These are phyloP conservation scores for Sporopachydermia quercuum DNA, from an alignment of 805 yeast species.

Conservation along the genomic window DNA sequence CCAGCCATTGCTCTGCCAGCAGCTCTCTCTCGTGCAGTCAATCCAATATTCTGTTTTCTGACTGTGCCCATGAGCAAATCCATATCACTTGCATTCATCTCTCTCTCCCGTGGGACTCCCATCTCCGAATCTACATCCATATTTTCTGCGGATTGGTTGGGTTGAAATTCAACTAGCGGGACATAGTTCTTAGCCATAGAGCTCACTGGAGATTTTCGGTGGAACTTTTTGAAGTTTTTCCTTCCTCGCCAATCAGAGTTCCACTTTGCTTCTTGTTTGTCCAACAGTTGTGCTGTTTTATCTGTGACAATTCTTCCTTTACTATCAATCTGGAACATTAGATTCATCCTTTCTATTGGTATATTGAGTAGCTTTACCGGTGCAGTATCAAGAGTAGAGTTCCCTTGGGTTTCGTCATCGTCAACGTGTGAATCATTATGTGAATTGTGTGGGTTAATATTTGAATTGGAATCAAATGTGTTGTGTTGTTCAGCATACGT, in stretches of 20 bases:
- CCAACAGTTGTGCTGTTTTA: neutral
- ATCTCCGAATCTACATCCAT: neutral
- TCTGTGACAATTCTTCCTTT: neutral
- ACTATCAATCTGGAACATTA: neutral
- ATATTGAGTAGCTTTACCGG: no score
- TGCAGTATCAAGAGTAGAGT: no score
- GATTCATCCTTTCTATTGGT: neutral
- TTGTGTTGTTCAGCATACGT: no score
- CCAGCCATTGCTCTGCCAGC: neutral
- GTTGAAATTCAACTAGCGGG: neutral
- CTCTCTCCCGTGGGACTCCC: neutral
- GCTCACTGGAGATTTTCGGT: neutral
- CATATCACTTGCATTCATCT: neutral
- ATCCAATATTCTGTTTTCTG: neutral
- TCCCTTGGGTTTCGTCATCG: no score
- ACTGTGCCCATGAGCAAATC: neutral
- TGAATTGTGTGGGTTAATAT: no score
- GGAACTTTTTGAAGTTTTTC: constrained; percentile 1
- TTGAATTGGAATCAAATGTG: no score
- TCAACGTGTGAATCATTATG: no score
- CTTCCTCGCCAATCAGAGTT: neutral
- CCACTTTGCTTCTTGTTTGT: neutral
- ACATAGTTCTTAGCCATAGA: neutral
- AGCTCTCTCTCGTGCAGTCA: neutral
- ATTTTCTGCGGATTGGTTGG: neutral